Base-by-base conservation (phyloP, 352 stramenopile species). In the Globisporangium uncinulatum region DNA sequence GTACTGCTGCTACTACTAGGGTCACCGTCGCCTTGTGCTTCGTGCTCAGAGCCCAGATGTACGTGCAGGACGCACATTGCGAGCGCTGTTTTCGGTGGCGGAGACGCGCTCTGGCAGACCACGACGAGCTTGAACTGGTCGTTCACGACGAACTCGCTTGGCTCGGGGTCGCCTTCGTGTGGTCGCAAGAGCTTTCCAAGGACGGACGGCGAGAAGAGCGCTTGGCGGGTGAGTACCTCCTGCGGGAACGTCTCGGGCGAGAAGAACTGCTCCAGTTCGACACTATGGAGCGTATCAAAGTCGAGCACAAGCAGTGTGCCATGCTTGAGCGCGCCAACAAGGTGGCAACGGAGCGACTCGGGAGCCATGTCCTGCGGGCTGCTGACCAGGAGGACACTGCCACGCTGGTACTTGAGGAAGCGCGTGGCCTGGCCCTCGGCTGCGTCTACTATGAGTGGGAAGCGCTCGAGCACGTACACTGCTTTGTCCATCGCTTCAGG, bases 371-470 rank as follows among this genome's bases (percentile, higher is more conserved):
- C 83, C 0, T 51, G 34, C 6, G 74, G 83, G 42, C 86, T 94
- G n/a, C 73, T 77, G 0, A 69, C 79, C 65, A 94, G 73, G n/a
- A 97, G 73, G 44, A 92, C 86, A 10, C 74, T 72, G 14, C 89
- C 87, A 2, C 83, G 84, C 61, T 97, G 89, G 66, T 97, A 97
- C 54, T 93, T 89, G 56, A 97, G 83, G 44, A 96, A 97, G 2
- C 86, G 79, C 29, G 72, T 77, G 13, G 83, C 89, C 3, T 62
- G 56, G 65, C 96, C 80, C 0, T 77, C 83, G 2, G 73, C 74
- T 0, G 79, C 66, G 46, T 97, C 90, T 15, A 97, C 57, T 15
- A 97, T 63, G n/a, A 97, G 59, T 15, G 87, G 87, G 61, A 89
- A 96, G 20, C 81, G 86, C 51, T 97, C 90, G 17, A 76, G 46